phyloP scores from a whole-genome alignment of 208 protist genomes.

The Leishmania tarentolae region DNA sequence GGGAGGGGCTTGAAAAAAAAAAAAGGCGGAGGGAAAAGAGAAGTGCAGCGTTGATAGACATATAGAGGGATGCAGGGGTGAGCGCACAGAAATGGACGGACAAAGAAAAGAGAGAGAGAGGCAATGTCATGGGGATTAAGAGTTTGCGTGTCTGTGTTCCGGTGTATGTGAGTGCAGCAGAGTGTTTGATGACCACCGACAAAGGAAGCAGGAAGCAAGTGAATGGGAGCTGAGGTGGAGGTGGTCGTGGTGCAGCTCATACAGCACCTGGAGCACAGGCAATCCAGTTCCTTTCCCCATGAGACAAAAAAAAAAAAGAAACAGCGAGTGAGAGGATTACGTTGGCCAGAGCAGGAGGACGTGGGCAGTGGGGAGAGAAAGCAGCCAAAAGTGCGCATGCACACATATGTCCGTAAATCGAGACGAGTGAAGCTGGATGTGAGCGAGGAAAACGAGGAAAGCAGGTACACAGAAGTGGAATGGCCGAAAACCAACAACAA shows the following conservation, averaged over 20 bases:
- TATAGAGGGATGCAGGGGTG: background rate
- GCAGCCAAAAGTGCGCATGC: background rate
- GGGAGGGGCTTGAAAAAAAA: too few species aligned
- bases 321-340: background rate
- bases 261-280: too few species aligned
- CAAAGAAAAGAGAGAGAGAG: background rate
- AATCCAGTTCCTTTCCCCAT: background rate
- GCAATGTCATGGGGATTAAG: too few species aligned
- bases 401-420: background rate
- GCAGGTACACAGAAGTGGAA: background rate
- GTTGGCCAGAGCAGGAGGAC: background rate
- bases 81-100: background rate
- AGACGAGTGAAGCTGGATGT: background rate
- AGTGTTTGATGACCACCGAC: background rate
- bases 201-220: background rate
- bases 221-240: background rate
- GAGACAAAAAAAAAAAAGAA: background rate
- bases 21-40: background rate
- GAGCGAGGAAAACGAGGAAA: background rate
- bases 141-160: background rate
- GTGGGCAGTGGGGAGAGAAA: background rate
- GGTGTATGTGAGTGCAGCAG: background rate
- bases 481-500: background rate
- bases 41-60: too few species aligned
- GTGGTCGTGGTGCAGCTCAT: background rate